Percentiles rank a stretch among this genome's conserved stretches.
Conservation (phyloP, 805 yeast species). For the Tetrapisispora phaffii region DNA sequence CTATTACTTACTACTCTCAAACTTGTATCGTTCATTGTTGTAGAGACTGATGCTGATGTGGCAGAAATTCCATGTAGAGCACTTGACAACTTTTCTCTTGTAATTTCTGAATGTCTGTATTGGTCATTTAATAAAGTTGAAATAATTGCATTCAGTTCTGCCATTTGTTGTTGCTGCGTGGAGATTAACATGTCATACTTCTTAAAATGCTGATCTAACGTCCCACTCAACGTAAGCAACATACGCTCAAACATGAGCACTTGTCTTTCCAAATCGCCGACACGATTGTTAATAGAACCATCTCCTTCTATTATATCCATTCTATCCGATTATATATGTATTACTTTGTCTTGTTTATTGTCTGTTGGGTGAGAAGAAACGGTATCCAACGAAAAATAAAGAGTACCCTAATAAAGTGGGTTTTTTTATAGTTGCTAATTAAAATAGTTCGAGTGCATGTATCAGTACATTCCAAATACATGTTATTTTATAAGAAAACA, state of each 20-base stretch:
- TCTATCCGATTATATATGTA: background rate
- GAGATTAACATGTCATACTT: constrained; percentile 23
- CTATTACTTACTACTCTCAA: background rate
- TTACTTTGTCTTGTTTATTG: no score
- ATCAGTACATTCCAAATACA: no score
- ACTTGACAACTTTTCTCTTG: constrained; percentile 19
- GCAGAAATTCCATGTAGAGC: constrained; percentile 20
- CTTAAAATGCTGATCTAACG: constrained; percentile 26
- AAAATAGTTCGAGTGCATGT: no score
- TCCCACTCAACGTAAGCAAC: constrained; percentile 24
- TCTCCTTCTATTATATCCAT: constrained; percentile 1
- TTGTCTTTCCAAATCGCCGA: constrained; percentile 24
- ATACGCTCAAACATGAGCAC: constrained; percentile 23
- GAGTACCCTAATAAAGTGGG: background rate
- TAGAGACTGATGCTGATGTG: constrained; percentile 9
- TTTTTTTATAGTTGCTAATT: no score
- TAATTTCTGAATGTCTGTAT: constrained; percentile 20
- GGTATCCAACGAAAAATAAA: background rate
- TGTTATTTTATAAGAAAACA: no score
- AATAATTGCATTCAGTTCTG: constrained; percentile 19
- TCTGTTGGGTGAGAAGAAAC: background rate
- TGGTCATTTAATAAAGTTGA: constrained; percentile 23
- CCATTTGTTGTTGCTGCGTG: constrained; percentile 28
- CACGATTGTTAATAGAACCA: constrained; percentile 5
- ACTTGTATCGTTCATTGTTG: constrained; percentile 1